Percentiles rank a stretch among this genome's conserved stretches.
phyloP scores from a whole-genome alignment of 768 basidiomycete species.

The Mycena epipterygia region DNA sequence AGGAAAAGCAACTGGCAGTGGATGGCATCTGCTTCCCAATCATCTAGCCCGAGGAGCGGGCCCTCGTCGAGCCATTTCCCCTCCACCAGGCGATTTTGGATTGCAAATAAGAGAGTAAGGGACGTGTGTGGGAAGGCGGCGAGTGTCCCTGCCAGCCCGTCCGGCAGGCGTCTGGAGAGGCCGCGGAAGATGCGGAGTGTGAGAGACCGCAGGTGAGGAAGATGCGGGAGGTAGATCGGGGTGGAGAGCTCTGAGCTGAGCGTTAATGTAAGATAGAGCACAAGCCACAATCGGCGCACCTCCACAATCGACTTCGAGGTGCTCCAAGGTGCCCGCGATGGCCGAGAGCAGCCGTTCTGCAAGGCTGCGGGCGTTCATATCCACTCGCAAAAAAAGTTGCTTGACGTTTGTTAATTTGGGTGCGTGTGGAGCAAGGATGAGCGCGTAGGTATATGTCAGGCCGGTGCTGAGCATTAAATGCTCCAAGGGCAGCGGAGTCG shows the following conservation, averaged over 20 bases:
- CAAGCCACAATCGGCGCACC: not conserved
- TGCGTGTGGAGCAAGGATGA: slow-evolving; percentile 8
- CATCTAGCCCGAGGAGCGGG: not conserved
- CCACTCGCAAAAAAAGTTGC: not conserved
- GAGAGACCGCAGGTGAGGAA: slow-evolving; percentile 14
- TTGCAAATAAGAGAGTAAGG: slow-evolving; percentile 14
- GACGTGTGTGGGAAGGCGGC: not conserved
- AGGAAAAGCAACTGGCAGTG: slow-evolving; percentile 12
- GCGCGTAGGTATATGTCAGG: not conserved
- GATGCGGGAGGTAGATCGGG: slow-evolving; percentile 11
- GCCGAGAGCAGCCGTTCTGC: slow-evolving; percentile 8
- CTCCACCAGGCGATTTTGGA: slow-evolving; percentile 21
- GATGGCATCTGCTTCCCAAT: not conserved
- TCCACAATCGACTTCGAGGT: slow-evolving; percentile 24
- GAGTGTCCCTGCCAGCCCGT: slow-evolving; percentile 16
- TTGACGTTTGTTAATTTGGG: slow-evolving; percentile 11
- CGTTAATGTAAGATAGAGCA: not conserved
- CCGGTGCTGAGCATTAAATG: slow-evolving; percentile 15
- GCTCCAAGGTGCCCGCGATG: not conserved
- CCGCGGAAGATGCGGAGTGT: slow-evolving; percentile 11
- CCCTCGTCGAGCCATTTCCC: not conserved
- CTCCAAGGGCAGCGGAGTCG: no score
- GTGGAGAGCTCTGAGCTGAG: not conserved
- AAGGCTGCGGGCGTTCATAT: not conserved
- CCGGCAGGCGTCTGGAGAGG: not conserved